Evolutionary conservation across 768 basidiomycete genomes (phyloP), one percentile per base, ranked within the genome.

Genomic region (Lactarius akahatsu): DNA sequence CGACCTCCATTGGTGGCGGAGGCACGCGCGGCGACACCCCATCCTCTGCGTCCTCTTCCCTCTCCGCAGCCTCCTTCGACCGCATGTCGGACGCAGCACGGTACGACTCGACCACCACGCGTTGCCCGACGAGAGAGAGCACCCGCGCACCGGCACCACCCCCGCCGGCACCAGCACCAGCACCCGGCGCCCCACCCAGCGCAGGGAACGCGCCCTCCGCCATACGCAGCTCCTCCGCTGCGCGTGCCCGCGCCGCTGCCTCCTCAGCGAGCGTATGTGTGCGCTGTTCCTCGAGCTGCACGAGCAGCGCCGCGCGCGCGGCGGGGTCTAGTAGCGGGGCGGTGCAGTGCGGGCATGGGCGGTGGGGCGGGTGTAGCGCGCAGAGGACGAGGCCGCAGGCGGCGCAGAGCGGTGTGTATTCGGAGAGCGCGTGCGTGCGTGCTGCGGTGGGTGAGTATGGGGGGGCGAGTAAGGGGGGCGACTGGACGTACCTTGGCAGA

Each of bases 321-420:
- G 54, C 2, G 2, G 45, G 26, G 13, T 64, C 9, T 13, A 70
- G 68, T 28, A 70, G 64, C 28, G 54, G 55, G 11, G 41, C 3
- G 30, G 28, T 1, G 64, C 68, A 70, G 43, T 61, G 45, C 1
- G 70, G 68, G 64, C 70, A 70, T 26, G 64, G 58, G 0, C 57
- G 60, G 50, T 69, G n/a, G 6, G 68, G 57, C 2, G 16, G 45
- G 30, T 70, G 68, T 0, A 66, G 38, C 11, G 61, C 23, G 47
- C 70, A 70, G 57, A 70, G 68, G 32, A 69, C n/a, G 32, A 70
- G 68, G 8, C 70, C 70, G 59, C 70, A 70, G 9, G 45, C 3
- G 9, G 45, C 59, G 64, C 70, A 70, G 38, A 70, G 28, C n/a
- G 70, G 70, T 0, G 64, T 70, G 64, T 69, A 63, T 36, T 65